phyloP scores from a whole-genome alignment of 1,284 basidiomycete species.

The Sanguinoderma infundibulare region DNA sequence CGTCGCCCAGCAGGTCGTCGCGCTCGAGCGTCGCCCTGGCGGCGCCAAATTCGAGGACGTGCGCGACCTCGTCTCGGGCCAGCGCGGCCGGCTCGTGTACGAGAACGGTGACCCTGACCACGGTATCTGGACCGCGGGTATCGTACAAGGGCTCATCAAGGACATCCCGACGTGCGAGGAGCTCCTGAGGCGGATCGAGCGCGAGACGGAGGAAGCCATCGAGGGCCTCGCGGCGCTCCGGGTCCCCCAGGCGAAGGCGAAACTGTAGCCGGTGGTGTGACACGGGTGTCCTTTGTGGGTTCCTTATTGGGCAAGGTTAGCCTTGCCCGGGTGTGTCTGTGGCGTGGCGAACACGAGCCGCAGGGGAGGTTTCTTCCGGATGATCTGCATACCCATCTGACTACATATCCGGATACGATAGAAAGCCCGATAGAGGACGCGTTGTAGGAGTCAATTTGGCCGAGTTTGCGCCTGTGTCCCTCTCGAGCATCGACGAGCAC shows the following conservation, averaged over 20 bases:
- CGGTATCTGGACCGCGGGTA: slow-evolving; percentile 89
- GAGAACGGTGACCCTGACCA: slow-evolving; percentile 85
- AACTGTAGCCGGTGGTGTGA: neutral
- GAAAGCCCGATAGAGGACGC: neutral
- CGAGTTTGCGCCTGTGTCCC: slow-evolving; percentile 4
- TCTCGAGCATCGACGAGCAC: neutral
- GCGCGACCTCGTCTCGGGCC: slow-evolving; percentile 82
- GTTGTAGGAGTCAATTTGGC: slow-evolving; percentile 3
- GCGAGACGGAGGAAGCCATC: slow-evolving; percentile 79
- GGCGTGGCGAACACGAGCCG: neutral
- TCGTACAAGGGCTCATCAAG: slow-evolving; percentile 81
- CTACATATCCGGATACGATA: neutral
- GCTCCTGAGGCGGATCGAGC: slow-evolving; percentile 74
- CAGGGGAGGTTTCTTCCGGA: neutral
- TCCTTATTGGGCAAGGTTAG: neutral
- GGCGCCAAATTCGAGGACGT: slow-evolving; percentile 91
- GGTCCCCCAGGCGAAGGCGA: slow-evolving; percentile 43
- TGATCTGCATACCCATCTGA: neutral
- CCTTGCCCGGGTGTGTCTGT: neutral
- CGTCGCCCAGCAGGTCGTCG: slow-evolving; percentile 81
- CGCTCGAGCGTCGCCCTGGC: slow-evolving; percentile 78
- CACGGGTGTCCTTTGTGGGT: neutral
- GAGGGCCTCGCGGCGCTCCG: slow-evolving; percentile 48
- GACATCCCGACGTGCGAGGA: slow-evolving; percentile 88
- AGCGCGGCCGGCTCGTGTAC: slow-evolving; percentile 80